phyloP scores from a whole-genome alignment of 2,329 filamentous ascomycete genomes.

The Colletotrichum chrysophilum region DNA sequence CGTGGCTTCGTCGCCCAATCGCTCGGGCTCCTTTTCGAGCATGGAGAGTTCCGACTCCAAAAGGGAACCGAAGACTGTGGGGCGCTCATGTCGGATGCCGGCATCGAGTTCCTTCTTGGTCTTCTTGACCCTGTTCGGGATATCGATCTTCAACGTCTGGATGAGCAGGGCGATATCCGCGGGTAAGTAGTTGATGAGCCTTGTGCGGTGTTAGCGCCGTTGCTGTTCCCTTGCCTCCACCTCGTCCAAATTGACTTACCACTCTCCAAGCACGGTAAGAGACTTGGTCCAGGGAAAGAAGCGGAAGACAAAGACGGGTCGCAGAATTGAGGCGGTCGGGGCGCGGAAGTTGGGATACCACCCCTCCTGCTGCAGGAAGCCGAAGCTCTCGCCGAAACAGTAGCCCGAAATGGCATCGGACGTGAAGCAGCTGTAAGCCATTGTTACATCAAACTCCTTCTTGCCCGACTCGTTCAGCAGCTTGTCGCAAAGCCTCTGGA shows the following conservation, averaged over 20 bases:
- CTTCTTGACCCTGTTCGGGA: slow-evolving; percentile 18
- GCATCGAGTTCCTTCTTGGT: slow-evolving; percentile 21
- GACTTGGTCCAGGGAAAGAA: slow-evolving; percentile 29
- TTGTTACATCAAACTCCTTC: slow-evolving; percentile 34
- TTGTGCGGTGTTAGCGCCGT: not conserved
- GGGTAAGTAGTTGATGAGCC: slow-evolving; percentile 21
- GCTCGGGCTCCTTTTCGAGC: slow-evolving; percentile 9
- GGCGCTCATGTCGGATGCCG: slow-evolving; percentile 21
- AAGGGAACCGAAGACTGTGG: slow-evolving; percentile 21
- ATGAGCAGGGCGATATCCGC: slow-evolving; percentile 19
- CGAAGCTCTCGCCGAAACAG: slow-evolving; percentile 41
- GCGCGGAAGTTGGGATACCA: slow-evolving; percentile 40
- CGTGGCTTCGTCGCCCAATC: slow-evolving; percentile 19
- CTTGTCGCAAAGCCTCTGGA: slow-evolving; percentile 33
- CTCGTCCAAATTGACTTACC: not conserved
- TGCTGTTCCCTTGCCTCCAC: not conserved
- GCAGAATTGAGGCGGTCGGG: slow-evolving; percentile 23
- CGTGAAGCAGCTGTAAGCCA: slow-evolving; percentile 44
- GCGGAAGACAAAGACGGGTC: slow-evolving; percentile 26
- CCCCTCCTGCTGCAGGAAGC: slow-evolving; percentile 34
- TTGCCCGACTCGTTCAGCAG: slow-evolving; percentile 29
- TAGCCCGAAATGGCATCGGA: slow-evolving; percentile 43
- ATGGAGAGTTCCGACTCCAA: slow-evolving; percentile 20
- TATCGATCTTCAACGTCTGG: slow-evolving; percentile 18
- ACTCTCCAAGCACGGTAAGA: slow-evolving; percentile 16